A percentile compares a stretch with the other conserved stretches of the same genome.
Evolutionary conservation across 2,329 filamentous ascomycete species (phyloP).

Genomic region (Juglanconis juglandina): DNA sequence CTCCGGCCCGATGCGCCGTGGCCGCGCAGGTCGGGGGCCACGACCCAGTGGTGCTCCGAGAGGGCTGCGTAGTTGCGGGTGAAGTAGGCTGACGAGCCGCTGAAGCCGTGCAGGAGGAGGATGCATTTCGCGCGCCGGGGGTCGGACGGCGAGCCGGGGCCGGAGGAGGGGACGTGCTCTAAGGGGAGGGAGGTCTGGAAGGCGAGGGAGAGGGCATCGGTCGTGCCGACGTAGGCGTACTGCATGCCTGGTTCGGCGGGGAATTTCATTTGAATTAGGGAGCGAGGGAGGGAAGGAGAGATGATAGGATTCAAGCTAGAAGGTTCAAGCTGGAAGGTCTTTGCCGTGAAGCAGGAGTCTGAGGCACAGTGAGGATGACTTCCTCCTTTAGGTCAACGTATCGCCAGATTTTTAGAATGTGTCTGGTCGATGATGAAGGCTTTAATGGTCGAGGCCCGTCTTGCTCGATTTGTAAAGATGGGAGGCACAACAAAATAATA

Average conservation of each 20-base stretch:
- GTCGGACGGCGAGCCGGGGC: slow-evolving; percentile 9
- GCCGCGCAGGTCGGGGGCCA: slow-evolving; percentile 38
- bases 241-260: slow-evolving; percentile 25
- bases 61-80: slow-evolving; percentile 31
- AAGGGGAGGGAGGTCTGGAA: slow-evolving; percentile 34
- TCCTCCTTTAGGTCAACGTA: too few species aligned
- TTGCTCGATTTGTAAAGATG: background rate
- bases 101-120: slow-evolving; percentile 39
- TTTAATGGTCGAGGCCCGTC: too few species aligned
- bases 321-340: background rate
- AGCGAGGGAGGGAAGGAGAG: background rate
- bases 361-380: background rate
- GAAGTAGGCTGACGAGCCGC: slow-evolving; percentile 38
- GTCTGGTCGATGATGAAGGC: too few species aligned
- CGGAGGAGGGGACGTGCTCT: slow-evolving; percentile 3
- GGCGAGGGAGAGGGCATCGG: slow-evolving; percentile 33
- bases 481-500: background rate
- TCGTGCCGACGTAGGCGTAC: slow-evolving; percentile 26
- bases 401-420: too few species aligned
- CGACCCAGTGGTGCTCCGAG: slow-evolving; percentile 30
- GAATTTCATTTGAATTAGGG: slow-evolving; percentile 6
- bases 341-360: background rate
- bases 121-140: slow-evolving; percentile 25
- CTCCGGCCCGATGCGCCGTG: slow-evolving; percentile 32
- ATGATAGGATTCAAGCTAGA: background rate